These are phyloP conservation scores for Spathaspora sp. DNA, from an alignment of 1,139 yeast species.

Conservation along the genomic window DNA sequence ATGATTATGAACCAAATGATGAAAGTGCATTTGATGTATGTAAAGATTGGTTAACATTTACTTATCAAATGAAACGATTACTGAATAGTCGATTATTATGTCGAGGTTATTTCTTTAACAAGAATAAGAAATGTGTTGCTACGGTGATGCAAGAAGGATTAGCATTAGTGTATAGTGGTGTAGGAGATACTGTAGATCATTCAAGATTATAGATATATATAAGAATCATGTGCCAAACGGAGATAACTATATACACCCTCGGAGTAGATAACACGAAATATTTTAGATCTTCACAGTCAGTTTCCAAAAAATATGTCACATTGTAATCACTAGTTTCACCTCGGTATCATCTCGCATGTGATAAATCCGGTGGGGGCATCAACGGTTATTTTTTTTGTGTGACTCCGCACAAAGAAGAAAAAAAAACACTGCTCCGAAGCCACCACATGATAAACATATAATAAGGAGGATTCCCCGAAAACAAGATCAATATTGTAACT, in stretches of 20 bases:
- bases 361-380: neutral
- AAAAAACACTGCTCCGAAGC: neutral
- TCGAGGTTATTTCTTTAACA: constrained; percentile 37
- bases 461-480: too few species aligned
- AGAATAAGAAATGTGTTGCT: constrained; percentile 36
- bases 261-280: too few species aligned
- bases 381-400: neutral
- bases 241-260: neutral
- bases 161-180: constrained; percentile 30
- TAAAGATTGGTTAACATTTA: constrained; percentile 41
- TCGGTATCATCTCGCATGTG: neutral
- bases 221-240: neutral
- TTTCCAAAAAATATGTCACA: too few species aligned
- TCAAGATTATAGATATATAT: constrained; percentile 9
- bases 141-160: constrained; percentile 48
- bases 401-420: neutral
- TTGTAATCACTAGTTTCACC: neutral
- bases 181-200: constrained; percentile 23
- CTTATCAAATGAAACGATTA: constrained; percentile 37
- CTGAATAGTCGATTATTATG: constrained; percentile 39
- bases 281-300: too few species aligned
- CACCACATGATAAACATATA: too few species aligned
- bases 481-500: too few species aligned
- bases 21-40: constrained; percentile 32
- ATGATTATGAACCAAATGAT: constrained; percentile 21